Evolutionary conservation across 2,329 filamentous ascomycete genomes (phyloP).

Genomic region (Ceratocystiopsis minuta): DNA sequence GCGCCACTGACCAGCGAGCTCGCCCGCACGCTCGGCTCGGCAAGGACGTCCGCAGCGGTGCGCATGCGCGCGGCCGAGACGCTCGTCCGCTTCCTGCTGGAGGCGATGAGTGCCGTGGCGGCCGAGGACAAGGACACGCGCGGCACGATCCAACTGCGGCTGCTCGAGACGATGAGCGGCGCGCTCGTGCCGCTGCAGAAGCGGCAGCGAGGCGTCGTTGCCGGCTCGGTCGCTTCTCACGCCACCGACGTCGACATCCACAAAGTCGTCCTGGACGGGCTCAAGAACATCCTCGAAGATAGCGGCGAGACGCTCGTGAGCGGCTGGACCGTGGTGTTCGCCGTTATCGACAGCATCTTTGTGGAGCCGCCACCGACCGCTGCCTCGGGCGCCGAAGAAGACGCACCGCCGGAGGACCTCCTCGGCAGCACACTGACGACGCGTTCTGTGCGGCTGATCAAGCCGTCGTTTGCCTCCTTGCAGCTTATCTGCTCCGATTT

Average conservation of each 20-base stretch:
- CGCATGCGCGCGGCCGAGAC: constrained; percentile 45
- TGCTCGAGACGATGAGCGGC: constrained; percentile 47
- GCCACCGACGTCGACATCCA: constrained; percentile 63
- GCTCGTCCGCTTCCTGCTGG: constrained; percentile 37
- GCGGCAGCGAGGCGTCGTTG: constrained; percentile 23
- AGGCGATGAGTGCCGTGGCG: constrained; percentile 38
- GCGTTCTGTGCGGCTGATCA: constrained; percentile 56
- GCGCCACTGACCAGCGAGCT: constrained; percentile 40
- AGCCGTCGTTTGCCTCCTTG: constrained; percentile 73
- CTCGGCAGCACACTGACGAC: constrained; percentile 23
- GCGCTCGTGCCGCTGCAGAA: constrained; percentile 42
- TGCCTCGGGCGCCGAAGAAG: constrained; percentile 17
- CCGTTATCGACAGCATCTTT: constrained; percentile 72
- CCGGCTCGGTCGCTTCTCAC: constrained; percentile 35
- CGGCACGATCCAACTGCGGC: constrained; percentile 49
- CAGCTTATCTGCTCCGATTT: constrained; percentile 95
- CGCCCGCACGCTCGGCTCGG: constrained; percentile 29
- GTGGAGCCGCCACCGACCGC: constrained; percentile 18
- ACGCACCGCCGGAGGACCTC: constrained; percentile 10
- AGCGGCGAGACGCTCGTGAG: constrained; percentile 68
- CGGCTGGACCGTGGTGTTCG: constrained; percentile 75
- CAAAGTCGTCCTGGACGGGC: constrained; percentile 56
- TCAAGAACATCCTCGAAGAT: constrained; percentile 70
- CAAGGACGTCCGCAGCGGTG: constrained; percentile 30
- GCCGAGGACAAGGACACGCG: constrained; percentile 31